A percentile compares a stretch with the other conserved stretches of the same genome.
Evolutionary conservation across 2,329 filamentous ascomycete genomes (phyloP).

Genomic region (Pleoardoris graminearum): DNA sequence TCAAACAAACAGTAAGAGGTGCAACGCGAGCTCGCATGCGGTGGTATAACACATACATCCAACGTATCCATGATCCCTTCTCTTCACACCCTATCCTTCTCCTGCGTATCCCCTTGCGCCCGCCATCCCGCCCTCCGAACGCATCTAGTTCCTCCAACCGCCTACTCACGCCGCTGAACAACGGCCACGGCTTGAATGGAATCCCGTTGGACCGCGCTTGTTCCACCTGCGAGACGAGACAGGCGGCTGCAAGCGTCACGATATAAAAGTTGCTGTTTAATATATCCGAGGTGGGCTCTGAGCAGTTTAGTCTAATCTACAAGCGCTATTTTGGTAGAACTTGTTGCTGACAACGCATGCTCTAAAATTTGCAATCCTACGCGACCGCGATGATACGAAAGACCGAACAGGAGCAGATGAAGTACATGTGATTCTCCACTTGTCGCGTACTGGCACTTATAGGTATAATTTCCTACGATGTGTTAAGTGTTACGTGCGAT

Average conservation of each 20-base stretch:
- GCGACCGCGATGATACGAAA: too few species aligned
- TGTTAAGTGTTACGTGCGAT: too few species aligned
- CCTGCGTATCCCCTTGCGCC: conserved; percentile 51
- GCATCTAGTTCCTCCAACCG: conserved; percentile 55
- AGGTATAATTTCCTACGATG: too few species aligned
- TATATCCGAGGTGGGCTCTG: too few species aligned
- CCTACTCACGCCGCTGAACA: conserved; percentile 51
- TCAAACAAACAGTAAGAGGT: too few species aligned
- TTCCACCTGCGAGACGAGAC: conserved; percentile 62
- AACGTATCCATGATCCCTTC: neutral
- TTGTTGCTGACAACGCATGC: neutral
- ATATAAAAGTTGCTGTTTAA: too few species aligned
- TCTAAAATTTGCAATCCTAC: too few species aligned
- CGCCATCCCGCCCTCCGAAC: conserved; percentile 57
- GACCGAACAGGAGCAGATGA: too few species aligned
- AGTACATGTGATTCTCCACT: too few species aligned
- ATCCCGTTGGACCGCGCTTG: conserved; percentile 60
- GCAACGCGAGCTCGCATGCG: too few species aligned
- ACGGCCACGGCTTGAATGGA: conserved; percentile 55
- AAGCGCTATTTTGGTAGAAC: neutral
- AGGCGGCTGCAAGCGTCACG: conserved; percentile 62
- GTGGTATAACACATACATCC: neutral
- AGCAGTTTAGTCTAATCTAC: too few species aligned
- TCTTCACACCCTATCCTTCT: conserved; percentile 40
- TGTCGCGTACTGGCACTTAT: too few species aligned